Evolutionary conservation across 2,329 filamentous ascomycete species (phyloP).

Genomic region (Beauveria asiatica): DNA sequence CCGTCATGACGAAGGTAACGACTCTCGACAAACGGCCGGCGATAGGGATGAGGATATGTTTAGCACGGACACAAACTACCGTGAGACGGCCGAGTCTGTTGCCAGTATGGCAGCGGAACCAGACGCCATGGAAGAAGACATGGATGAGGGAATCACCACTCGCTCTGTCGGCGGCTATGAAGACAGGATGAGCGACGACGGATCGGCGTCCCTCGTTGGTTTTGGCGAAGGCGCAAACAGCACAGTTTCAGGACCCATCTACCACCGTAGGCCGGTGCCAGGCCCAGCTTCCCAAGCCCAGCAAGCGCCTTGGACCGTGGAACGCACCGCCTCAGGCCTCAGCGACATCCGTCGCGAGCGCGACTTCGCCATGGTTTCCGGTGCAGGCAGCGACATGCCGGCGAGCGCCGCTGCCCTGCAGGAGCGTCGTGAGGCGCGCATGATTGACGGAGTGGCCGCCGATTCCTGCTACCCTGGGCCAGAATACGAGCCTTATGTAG

Average conservation of each 20-base stretch:
- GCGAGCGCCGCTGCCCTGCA: constrained; percentile 37
- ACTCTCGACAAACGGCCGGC: constrained; percentile 42
- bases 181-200: constrained; percentile 80
- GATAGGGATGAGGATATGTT: constrained; percentile 58
- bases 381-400: constrained; percentile 31
- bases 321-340: constrained; percentile 44
- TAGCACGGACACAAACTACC: constrained; percentile 57
- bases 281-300: constrained; percentile 27
- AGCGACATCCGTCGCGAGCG: constrained; percentile 31
- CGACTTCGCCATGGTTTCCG: constrained; percentile 13
- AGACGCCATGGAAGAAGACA: constrained; percentile 46
- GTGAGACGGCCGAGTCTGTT: constrained; percentile 49
- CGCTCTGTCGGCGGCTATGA: constrained; percentile 44
- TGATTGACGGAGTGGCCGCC: constrained; percentile 56
- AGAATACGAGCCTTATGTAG: constrained; percentile 49
- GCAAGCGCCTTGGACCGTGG: constrained; percentile 32
- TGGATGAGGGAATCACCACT: constrained; percentile 33
- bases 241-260: constrained; percentile 71
- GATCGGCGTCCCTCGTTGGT: constrained; percentile 73
- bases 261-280: constrained; percentile 44
- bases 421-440: constrained; percentile 52
- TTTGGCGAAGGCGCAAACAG: constrained; percentile 89
- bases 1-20: constrained; percentile 46
- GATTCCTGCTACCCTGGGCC: constrained; percentile 44
- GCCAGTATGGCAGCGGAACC: constrained; percentile 41